Percentiles rank a stretch among this genome's conserved stretches.
Evolutionary conservation across 345 rosid species (phyloP).

Genomic region (Balakata baccata): DNA sequence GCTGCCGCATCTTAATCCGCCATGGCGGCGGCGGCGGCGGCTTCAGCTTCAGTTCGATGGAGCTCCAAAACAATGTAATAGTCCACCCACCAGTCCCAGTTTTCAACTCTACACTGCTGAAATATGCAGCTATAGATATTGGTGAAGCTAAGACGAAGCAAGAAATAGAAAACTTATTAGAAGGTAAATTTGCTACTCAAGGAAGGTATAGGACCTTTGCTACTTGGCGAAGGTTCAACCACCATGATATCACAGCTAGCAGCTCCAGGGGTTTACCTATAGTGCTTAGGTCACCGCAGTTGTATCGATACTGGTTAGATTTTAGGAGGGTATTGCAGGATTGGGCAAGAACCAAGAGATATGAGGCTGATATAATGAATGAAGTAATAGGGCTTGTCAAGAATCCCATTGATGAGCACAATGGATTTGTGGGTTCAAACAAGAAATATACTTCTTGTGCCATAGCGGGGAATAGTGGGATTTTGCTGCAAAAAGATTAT

Average conservation of each 20-base stretch:
- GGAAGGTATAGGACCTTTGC: slow-evolving; percentile 45
- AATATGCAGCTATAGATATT: slow-evolving; percentile 58
- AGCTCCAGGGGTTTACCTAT: slow-evolving; percentile 30
- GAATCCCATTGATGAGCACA: slow-evolving; percentile 50
- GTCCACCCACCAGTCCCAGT: slow-evolving; percentile 23
- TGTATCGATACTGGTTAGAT: slow-evolving; percentile 66
- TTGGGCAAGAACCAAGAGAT: slow-evolving; percentile 58
- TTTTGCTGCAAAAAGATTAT: slow-evolving; percentile 47
- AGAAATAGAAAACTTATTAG: slow-evolving; percentile 61
- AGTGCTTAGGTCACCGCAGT: slow-evolving; percentile 51
- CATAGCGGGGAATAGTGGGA: slow-evolving; percentile 90
- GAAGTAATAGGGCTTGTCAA: slow-evolving; percentile 61
- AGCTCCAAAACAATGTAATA: slow-evolving; percentile 26
- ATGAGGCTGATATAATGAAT: slow-evolving; percentile 53
- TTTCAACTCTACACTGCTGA: slow-evolving; percentile 66
- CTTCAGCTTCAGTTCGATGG: slow-evolving; percentile 29
- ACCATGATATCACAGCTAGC: slow-evolving; percentile 31
- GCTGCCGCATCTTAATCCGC: slow-evolving; percentile 42
- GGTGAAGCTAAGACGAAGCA: slow-evolving; percentile 53
- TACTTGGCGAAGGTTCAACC: slow-evolving; percentile 44
- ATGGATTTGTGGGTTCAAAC: slow-evolving; percentile 35
- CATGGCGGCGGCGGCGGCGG: slow-evolving; percentile 38
- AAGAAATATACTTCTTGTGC: slow-evolving; percentile 68
- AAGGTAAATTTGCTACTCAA: slow-evolving; percentile 48
- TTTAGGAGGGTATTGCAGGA: slow-evolving; percentile 56